phyloP scores from a whole-genome alignment of 805 yeast species.

The Cyberlindnera lachancei region DNA sequence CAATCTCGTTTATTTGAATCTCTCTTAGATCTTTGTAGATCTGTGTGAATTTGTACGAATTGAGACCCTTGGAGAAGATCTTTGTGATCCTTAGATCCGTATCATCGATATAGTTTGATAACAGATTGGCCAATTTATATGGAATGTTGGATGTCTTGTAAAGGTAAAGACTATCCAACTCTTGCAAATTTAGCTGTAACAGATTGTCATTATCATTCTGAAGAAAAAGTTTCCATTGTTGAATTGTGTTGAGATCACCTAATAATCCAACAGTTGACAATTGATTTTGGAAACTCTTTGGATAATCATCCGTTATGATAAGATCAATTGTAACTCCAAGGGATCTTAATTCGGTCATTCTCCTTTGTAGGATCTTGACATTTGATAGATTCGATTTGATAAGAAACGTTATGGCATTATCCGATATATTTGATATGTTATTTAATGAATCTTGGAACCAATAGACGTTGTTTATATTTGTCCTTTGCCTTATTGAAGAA shows the following conservation, averaged over 20 bases:
- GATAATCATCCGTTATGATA: conserved; percentile 30
- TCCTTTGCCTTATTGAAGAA: conserved; percentile 40
- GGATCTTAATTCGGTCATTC: conserved; percentile 13
- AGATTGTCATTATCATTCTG: conserved; percentile 5
- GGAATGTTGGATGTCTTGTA: conserved; percentile 26
- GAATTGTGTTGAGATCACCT: conserved; percentile 14
- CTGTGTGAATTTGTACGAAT: conserved; percentile 41
- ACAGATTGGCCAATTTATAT: conserved; percentile 26
- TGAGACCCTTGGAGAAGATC: conserved; percentile 50
- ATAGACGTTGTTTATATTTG: conserved; percentile 39
- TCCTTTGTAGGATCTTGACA: conserved; percentile 7
- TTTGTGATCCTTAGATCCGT: conserved; percentile 41
- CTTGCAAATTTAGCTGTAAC: conserved; percentile 10
- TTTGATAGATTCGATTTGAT: conserved; percentile 18
- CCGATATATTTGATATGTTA: too few species aligned
- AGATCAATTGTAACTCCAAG: conserved; percentile 12
- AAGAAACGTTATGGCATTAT: conserved; percentile 16
- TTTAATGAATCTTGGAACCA: conserved; percentile 32
- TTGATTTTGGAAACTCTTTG: conserved; percentile 27
- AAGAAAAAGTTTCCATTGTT: conserved; percentile 13
- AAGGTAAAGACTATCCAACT: conserved; percentile 30
- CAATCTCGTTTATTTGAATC: conserved; percentile 24
- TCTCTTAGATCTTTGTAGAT: conserved; percentile 27
- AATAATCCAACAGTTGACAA: conserved; percentile 18
- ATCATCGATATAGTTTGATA: conserved; percentile 38